Base-by-base conservation (phyloP, 768 basidiomycete species). In the Auriscalpium orientale region DNA sequence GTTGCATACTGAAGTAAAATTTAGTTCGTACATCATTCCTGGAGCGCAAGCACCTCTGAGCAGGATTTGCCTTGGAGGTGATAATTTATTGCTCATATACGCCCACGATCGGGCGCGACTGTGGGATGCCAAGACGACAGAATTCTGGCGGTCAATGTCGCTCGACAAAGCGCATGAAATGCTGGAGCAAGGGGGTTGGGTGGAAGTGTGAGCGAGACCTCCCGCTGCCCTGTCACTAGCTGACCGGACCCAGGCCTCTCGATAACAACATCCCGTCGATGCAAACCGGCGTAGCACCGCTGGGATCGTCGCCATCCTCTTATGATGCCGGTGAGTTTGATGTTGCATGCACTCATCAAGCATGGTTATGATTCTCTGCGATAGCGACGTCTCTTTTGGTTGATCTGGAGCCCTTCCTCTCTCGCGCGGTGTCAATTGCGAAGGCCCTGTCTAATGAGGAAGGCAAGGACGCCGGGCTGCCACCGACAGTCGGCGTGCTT, bases 131-230 rank as follows among this genome's bases (percentile, higher is more conserved):
- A 81, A 82, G 58, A 87, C 85, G 0, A 79, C 79, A 55, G 94
- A 97, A 63, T 87, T 98, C 62, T 81, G 91, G 78, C 74, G 95
- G 49, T 89, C 92, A 0, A 90, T 90, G 79, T 77, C 77, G 6
- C 61, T 75, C 8, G 86, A 86, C 44, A 93, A 89, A 65, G 91
- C 87, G 0, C 79, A 82, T 50, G 91, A 92, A 49, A 74, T 92
- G 55, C 63, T 95, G 5, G 67, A 66, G 2, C 79, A 88, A 65
- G 85, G 86, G 0, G 81, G 80, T 1, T 98, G 95, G 95, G 69
- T 70, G 16, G 77, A 83, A 52, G 64, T 88, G 95, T 95, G 63
- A 51, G 55, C 20, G 28, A 28, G 28, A 5, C 28, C 4, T 28
- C 28, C 28, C 28, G 28, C 28, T 7, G 40, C 40, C 15, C 7